Conservation (phyloP, 495 filamentous ascomycete species). For the Arthonia radiata region DNA sequence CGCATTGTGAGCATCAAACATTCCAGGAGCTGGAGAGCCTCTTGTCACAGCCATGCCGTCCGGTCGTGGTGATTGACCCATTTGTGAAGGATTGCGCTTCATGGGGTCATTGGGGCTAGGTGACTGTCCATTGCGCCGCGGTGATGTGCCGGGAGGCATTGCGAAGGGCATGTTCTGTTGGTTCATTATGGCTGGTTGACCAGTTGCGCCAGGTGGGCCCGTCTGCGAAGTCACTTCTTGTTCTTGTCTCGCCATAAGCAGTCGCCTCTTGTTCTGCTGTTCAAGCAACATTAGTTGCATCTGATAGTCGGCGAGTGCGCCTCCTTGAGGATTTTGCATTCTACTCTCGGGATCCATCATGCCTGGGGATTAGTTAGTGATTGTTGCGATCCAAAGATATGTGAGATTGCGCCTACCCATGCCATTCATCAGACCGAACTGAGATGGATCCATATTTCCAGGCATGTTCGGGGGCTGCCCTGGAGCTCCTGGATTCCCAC, state of each 20-base stretch:
- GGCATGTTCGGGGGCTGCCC: slow-evolving; percentile 38
- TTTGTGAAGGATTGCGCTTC: slow-evolving; percentile 75
- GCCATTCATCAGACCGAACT: no score
- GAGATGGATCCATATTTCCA: no score
- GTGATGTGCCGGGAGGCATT: slow-evolving; percentile 50
- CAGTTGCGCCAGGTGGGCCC: slow-evolving; percentile 30
- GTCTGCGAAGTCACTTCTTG: slow-evolving; percentile 46
- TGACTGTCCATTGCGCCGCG: slow-evolving; percentile 57
- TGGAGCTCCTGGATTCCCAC: slow-evolving; percentile 50
- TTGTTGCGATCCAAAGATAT: no score
- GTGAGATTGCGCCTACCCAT: no score
- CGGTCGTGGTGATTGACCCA: slow-evolving; percentile 62
- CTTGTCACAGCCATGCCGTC: slow-evolving; percentile 53
- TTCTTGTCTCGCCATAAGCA: slow-evolving; percentile 93
- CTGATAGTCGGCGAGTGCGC: slow-evolving; percentile 95
- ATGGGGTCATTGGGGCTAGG: slow-evolving; percentile 76
- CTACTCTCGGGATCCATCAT: no score
- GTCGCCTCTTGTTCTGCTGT: slow-evolving; percentile 91
- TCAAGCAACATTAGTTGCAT: slow-evolving; percentile 98
- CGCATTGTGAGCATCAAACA: slow-evolving; percentile 49
- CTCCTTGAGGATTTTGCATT: no score
- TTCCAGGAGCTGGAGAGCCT: slow-evolving; percentile 62
- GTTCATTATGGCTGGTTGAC: slow-evolving; percentile 24
- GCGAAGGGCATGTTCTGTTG: no score
- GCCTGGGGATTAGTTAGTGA: no score